A percentile compares a stretch with the other conserved stretches of the same genome.
Conservation (phyloP, 2,329 filamentous ascomycete species). For the Amylocarpus encephaloides region DNA sequence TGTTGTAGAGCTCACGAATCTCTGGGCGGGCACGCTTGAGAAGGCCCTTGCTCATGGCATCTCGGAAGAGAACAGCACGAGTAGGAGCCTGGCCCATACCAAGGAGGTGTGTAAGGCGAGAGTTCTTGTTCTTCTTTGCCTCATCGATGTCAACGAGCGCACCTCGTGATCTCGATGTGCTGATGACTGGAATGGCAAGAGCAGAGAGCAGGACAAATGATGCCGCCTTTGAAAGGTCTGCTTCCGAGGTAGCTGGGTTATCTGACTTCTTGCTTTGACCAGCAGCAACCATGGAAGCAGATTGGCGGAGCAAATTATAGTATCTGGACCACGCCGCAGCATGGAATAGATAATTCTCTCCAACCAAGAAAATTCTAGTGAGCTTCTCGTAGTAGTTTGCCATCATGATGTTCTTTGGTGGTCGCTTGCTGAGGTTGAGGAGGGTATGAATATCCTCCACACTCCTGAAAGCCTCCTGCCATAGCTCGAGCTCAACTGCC, state of each 20-base stretch:
- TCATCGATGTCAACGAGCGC: conserved; percentile 96
- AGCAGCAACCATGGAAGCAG: conserved; percentile 71
- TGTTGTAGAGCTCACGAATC: conserved; percentile 96
- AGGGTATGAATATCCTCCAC: conserved; percentile 98
- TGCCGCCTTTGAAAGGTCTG: conserved; percentile 86
- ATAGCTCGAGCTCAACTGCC: conserved; percentile 93
- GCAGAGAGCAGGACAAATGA: conserved; percentile 94
- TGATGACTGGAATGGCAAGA: conserved; percentile 97
- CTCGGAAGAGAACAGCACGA: conserved; percentile 86
- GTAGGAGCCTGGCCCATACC: conserved; percentile 89
- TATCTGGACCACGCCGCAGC: conserved; percentile 96
- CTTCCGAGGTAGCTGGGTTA: conserved; percentile 82
- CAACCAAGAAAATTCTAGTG: conserved; percentile 95
- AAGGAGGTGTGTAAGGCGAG: conserved; percentile 88
- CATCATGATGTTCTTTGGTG: conserved; percentile 99
- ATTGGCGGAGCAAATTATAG: conserved; percentile 93
- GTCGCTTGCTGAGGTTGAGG: conserved; percentile 94
- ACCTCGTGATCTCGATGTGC: conserved; percentile 91
- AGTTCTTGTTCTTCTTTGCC: conserved; percentile 98
- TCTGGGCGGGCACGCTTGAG: conserved; percentile 88
- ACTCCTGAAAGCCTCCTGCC: conserved; percentile 99
- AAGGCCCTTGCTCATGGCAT: conserved; percentile 90
- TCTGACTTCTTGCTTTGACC: conserved; percentile 91
- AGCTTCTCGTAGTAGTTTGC: conserved; percentile 99
- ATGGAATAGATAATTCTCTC: conserved; percentile 99